phyloP scores from a whole-genome alignment of 1,284 basidiomycete species.

The Apiotrichum veenhuisii region DNA sequence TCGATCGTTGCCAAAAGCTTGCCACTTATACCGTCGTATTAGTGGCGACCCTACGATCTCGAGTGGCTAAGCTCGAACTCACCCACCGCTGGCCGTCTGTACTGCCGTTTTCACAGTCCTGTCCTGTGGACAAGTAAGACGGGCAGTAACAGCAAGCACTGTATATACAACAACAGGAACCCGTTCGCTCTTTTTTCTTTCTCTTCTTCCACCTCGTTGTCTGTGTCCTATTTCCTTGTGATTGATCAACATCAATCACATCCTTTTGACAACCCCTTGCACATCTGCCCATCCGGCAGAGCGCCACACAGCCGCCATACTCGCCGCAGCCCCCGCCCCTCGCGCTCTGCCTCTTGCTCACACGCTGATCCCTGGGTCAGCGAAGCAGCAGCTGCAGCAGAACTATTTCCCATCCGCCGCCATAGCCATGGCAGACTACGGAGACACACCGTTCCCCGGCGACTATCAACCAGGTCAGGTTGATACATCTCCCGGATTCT shows the following conservation, averaged over 20 bases:
- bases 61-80: no score
- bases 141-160: no score
- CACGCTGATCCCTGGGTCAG: constrained; percentile 1
- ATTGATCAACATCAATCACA: background rate
- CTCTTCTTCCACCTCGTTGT: background rate
- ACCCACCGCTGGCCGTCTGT: background rate
- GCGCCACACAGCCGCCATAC: constrained; percentile 3
- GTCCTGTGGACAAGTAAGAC: background rate
- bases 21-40: background rate
- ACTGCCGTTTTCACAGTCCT: background rate
- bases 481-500: constrained; percentile 15
- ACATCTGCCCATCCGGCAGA: background rate
- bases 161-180: background rate
- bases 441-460: constrained; percentile 18
- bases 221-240: background rate
- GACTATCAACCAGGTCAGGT: constrained; percentile 21
- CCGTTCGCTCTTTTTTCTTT: background rate
- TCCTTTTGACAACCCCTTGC: background rate
- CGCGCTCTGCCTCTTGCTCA: background rate
- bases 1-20: background rate
- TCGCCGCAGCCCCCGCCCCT: constrained; percentile 2
- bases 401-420: background rate
- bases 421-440: constrained; percentile 10
- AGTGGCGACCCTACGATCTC: no score
- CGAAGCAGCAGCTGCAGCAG: background rate